Conservation (phyloP, 257 asterid genomes). For the Mentha longifolia region DNA sequence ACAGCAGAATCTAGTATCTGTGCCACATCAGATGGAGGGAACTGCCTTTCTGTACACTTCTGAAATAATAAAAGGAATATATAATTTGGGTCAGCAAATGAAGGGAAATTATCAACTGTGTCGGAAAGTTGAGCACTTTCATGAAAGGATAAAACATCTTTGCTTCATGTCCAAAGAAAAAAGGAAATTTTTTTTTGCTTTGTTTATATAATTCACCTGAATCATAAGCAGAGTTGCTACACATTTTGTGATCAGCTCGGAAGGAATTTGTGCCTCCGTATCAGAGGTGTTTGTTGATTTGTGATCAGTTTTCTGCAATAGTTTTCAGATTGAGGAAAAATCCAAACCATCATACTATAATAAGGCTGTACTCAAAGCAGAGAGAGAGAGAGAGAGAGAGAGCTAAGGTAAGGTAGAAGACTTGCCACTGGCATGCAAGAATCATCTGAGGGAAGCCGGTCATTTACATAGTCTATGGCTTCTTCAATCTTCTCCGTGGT, state of each 20-base stretch:
- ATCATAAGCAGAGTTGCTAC: constrained; percentile 88
- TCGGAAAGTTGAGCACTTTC: neutral
- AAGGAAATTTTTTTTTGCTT: neutral
- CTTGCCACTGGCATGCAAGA: constrained; percentile 47
- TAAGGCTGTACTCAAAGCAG: neutral
- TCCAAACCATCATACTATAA: constrained; percentile 25
- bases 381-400: neutral
- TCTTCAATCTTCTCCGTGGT: constrained; percentile 70
- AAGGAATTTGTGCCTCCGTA: constrained; percentile 66
- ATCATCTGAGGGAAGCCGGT: constrained; percentile 48
- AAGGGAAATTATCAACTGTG: neutral
- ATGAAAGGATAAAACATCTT: neutral
- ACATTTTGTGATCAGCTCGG: constrained; percentile 76
- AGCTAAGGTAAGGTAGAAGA: constrained; percentile 25
- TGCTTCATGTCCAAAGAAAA: neutral
- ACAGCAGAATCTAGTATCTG: constrained; percentile 89
- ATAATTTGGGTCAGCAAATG: constrained; percentile 3
- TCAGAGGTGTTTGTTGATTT: constrained; percentile 48
- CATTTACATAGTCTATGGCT: constrained; percentile 64
- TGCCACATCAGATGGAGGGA: constrained; percentile 93
- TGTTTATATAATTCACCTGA: constrained; percentile 51
- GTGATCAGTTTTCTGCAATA: constrained; percentile 58
- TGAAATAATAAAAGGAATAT: constrained; percentile 39
- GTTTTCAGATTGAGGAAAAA: constrained; percentile 19
- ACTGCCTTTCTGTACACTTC: constrained; percentile 95